Evolutionary conservation across 2,329 filamentous ascomycete species (phyloP), one percentile per base, ranked within the genome.

Genomic region (Leptographium wingfieldii): DNA sequence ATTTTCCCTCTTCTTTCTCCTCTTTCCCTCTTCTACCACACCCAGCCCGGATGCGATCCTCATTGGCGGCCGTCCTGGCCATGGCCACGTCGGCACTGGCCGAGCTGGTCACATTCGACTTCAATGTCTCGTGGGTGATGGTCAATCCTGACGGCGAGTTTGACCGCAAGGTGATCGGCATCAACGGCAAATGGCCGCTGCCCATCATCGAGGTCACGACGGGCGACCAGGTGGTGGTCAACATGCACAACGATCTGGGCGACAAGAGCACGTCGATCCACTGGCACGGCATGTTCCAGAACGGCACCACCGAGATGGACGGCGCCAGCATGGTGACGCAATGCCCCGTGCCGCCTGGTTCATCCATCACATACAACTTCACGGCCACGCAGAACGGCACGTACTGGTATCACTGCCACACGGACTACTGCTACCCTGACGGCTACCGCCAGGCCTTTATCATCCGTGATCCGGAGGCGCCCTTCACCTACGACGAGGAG

Each of bases 401-500:
- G 1, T 90, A 88, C 69, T 91, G 87, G 88, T 91, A 91, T 64
- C 86, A 89, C 68, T 86, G 83, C 3, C 86, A 89, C 67, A 77
- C 78, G 27, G 76, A 77, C 62, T 83, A 80, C 27, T 85, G 88
- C 67, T 89, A 88, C 63, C 84, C 85, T 1, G 86, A 89, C 68
- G 86, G 86, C 52, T 62, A 62, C 52, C 61, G 61, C 25, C 61
- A 62, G 53, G 61, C 61, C 4, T 35, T 60, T 9, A 56, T 62
- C 33, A 59, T 62, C 16, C 58, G 87, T 56, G 85, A 89, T 66
- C 78, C 78, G 1, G 68, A 80, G 0, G 74, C 76, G n/a, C 84
- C 84, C 0, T 86, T 82, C 69, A 71, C 73, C 25, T 84, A 81
- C 60, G 82, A 87, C 57, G 77, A 86, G 60, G 85, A 89, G 70